Base-by-base conservation (phyloP, 2,329 filamentous ascomycete genomes). In the Intubia oerlemansii region DNA sequence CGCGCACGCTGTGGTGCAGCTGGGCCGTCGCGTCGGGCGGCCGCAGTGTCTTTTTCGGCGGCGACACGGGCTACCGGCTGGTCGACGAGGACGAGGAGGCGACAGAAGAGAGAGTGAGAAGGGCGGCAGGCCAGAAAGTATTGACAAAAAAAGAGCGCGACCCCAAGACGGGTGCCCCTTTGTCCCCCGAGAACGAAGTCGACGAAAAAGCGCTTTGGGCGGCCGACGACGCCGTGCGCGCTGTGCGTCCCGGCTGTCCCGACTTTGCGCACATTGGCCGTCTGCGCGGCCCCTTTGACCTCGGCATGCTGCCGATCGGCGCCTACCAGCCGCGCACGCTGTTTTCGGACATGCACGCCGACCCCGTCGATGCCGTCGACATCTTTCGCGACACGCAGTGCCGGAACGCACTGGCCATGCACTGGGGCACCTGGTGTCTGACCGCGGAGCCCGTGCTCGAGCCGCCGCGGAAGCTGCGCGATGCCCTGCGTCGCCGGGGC, bases 221-320 rank as follows among this genome's bases (percentile, higher is more conserved):
- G 46, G 80, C 90, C 52, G 62, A 51, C 21, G 45, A 47, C 5
- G 78, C 90, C 46, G 80, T 90, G 51, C 70, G 72, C 41, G 56
- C 70, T 11, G 56, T 72, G 29, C 52, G 73, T 11, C 81, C 84
- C 5, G 53, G 58, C 14, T 90, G 79, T 44, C 84, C 84, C 7
- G 80, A 82, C 28, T 93, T 93, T 53, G 64, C 66, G 36, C 63
- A 90, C 47, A 82, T 93, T 36, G 85, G 85, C 35, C 53, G 68
- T 11, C 61, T 74, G 29, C 62, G 80, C 19, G 84, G 85, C 0
- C 80, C 81, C 1, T 92, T 93, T 42, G 81, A 93, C 46, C 63
- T 95, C 6, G 85, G 85, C 1, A 53, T 93, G 31, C 88, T 95
- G 38, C 85, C 85, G 22, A 93, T 95, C 39, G 85, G 85, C 30